Evolutionary conservation across 257 asterid species (phyloP), one percentile per base, ranked within the genome.

Genomic region (Solanum etuberosum): DNA sequence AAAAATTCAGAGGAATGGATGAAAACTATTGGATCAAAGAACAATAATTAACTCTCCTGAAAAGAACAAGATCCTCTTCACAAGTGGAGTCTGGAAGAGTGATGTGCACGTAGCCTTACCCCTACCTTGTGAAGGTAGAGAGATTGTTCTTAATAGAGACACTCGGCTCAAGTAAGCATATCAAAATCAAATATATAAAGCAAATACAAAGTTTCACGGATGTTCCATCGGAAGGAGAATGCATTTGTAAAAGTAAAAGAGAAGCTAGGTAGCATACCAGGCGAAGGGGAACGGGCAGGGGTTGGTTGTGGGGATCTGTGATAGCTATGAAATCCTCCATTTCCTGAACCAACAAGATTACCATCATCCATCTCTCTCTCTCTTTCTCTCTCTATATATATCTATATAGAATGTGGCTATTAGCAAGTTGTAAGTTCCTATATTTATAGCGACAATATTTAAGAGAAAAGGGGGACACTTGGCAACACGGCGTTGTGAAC

Each of bases 271-370:
- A 70, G 38, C 40, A 32, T 31, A 70, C 25, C 77, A 15, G 25
- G 25, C 0, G 38, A 5, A 68, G 12, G 38, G 77, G 42, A 7
- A 70, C 12, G 5, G 37, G 12, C 38, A 29, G 93, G 81, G 88
- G n/a, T 90, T 13, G 92, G 87, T 12, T 61, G 89, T 10, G 92
- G 91, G 84, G 90, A 89, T 48, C 87, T 61, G 86, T 90, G 90
- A 94, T 92, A 91, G 91, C 94, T 93, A 89, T 92, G 95, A 89
- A 92, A 94, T 82, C 93, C 94, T 38, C 93, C 93, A 37, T 88
- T 85, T 31, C 91, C 93, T 32, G 92, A 91, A 86, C 95, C 95
- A 94, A 25, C n/a, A 70, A 2, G 21, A 27, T 65, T 70, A 31
- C 12, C n/a, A 40, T 40, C 16, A 40, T 89, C 80, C 27, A 83